A percentile compares a stretch with the other conserved stretches of the same genome.
These are phyloP conservation scores for Colletotrichum sp. DNA, from an alignment of 2,329 filamentous ascomycete genomes.

Conservation along the genomic window DNA sequence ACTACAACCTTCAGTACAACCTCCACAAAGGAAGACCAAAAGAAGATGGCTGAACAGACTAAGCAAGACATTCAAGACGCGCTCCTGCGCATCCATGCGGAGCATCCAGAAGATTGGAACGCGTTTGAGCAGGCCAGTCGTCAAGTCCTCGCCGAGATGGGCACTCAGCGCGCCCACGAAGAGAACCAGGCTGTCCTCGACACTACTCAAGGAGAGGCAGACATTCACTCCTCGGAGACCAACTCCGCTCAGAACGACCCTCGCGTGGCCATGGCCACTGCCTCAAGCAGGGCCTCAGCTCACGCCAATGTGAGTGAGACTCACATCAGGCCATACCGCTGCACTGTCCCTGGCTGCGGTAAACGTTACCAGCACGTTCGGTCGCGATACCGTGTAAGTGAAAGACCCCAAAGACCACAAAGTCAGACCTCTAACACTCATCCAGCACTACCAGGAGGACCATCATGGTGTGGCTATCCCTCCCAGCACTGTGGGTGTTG, in stretches of 20 bases:
- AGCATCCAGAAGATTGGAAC: not conserved
- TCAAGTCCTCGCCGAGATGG: not conserved
- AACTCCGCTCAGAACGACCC: not conserved
- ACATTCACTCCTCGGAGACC: not conserved
- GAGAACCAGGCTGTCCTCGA: not conserved
- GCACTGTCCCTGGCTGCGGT: not conserved
- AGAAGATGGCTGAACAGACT: not conserved
- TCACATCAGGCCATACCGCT: not conserved
- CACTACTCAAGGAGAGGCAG: not conserved
- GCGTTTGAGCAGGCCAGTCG: not conserved
- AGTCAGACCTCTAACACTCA: rapidly evolving
- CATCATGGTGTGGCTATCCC: not conserved
- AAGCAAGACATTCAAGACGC: not conserved
- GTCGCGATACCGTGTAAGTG: not conserved
- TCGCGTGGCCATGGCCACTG: not conserved
- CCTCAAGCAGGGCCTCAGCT: not conserved
- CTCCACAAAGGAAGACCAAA: not conserved
- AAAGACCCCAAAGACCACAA: not conserved
- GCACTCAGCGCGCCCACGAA: not conserved
- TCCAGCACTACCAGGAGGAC: not conserved
- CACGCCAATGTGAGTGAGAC: not conserved
- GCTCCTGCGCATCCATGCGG: not conserved
- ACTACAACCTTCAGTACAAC: not conserved
- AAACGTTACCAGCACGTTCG: not conserved
- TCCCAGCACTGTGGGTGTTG: not conserved